Evolutionary conservation across 177 flowering plant species (phyloP).

Genomic region (Vitis hybrid): DNA sequence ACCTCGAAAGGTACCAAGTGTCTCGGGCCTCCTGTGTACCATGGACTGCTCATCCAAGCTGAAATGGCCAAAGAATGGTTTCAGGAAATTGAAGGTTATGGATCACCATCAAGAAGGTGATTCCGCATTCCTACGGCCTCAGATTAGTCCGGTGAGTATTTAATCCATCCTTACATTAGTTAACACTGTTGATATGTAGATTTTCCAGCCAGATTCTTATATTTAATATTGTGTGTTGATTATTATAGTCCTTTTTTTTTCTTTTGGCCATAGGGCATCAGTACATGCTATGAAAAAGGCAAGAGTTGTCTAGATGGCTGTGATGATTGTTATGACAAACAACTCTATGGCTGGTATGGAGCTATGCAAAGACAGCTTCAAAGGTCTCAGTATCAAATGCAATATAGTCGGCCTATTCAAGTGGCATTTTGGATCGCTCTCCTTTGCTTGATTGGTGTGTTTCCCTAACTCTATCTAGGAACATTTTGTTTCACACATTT

Average conservation of each 20-base stretch:
- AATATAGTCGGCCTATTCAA: conserved; percentile 72
- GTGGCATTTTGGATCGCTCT: conserved; percentile 43
- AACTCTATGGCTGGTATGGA: conserved; percentile 84
- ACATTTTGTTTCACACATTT: too few species aligned
- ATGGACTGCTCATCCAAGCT: conserved; percentile 54
- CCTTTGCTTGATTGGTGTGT: conserved; percentile 69
- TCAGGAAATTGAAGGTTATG: conserved; percentile 63
- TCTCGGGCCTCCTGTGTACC: conserved; percentile 52
- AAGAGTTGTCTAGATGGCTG: conserved; percentile 73
- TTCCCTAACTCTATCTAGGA: conserved; percentile 1
- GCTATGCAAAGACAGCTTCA: conserved; percentile 78
- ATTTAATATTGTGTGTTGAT: background rate
- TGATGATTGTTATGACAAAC: conserved; percentile 72
- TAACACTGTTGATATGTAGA: background rate
- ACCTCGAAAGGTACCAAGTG: conserved; percentile 67
- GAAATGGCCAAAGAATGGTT: conserved; percentile 66
- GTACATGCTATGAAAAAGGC: conserved; percentile 62
- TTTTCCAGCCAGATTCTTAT: too few species aligned
- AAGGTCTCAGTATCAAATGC: conserved; percentile 86
- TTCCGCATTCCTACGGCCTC: conserved; percentile 29
- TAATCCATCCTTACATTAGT: background rate
- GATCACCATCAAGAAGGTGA: conserved; percentile 50
- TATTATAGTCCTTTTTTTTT: background rate
- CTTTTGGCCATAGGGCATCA: conserved; percentile 40
- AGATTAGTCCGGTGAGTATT: conserved; percentile 47